Base-by-base conservation (phyloP, 2,329 filamentous ascomycete species). In the Apiospora rasikravindrae region DNA sequence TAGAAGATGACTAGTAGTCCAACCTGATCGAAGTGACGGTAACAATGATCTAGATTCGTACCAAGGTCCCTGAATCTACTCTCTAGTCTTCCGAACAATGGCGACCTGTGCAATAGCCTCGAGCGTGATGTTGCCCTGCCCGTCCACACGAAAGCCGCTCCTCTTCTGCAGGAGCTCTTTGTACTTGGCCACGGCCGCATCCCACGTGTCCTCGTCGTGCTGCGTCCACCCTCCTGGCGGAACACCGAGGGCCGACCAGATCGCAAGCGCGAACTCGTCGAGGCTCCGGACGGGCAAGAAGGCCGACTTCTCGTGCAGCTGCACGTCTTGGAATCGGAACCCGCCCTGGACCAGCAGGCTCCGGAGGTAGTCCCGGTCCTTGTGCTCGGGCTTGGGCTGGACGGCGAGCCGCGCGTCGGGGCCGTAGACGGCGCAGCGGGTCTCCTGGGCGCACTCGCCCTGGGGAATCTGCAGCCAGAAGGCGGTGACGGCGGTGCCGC, bases 381-480 rank as follows among this genome's bases (percentile, higher is more conserved):
- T 72, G 44, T 74, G 75, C 71, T 74, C 14, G 29, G 73, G 73
- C 29, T 74, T 71, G 26, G 73, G 76, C 44, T 76, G 71, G 26
- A 75, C 49, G 22, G 71, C 66, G 19, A 76, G 68, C 37, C 69
- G 71, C 10, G 73, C 72, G 14, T 72, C 72, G 40, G 73, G 64
- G 16, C 75, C 74, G 61, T 71, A 74, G 22, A 76, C 49, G 19
- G 75, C 74, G 24, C 68, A 71, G 33, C 70, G 73, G 14, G 74
- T 73, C 61, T 73, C 73, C n/a, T 70, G 40, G n/a, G 71, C 74
- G 53, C 71, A 74, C 29, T 76, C 73, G 11, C 74, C 74, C 45
- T 76, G 75, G 1, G 74, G 74, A 24, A 73, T 73, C 24, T 73
- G 72, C 61, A 77, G 64, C 75, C 74, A 77, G 70, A 75, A 76